phyloP scores from a whole-genome alignment of 331 rosid species.

The Arachis monticola region DNA sequence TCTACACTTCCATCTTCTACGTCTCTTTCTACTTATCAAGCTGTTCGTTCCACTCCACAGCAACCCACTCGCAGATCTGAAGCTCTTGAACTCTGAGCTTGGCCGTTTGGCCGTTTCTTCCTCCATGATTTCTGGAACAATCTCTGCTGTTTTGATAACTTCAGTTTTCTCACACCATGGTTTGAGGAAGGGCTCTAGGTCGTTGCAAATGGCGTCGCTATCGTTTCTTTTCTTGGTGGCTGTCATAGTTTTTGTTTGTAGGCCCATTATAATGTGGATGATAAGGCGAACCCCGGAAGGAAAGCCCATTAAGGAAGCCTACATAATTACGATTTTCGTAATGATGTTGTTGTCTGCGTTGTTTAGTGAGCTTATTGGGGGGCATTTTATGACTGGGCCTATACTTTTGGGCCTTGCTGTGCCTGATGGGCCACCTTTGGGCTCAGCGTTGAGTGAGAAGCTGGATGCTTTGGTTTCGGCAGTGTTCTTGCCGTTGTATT shows the following conservation, averaged over 20 bases:
- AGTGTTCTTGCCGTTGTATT: conserved; percentile 54
- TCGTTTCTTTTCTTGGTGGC: conserved; percentile 24
- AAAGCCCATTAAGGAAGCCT: conserved; percentile 38
- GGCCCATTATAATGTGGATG: conserved; percentile 63
- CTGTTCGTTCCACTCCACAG: conserved; percentile 55
- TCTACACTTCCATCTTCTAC: conserved; percentile 6
- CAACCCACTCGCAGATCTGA: conserved; percentile 50
- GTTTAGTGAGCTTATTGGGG: conserved; percentile 51
- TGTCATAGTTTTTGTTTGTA: conserved; percentile 26
- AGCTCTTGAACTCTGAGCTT: conserved; percentile 67
- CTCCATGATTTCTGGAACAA: conserved; percentile 51
- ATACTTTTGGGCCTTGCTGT: conserved; percentile 59
- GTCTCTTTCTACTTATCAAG: conserved; percentile 44
- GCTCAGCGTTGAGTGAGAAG: conserved; percentile 58
- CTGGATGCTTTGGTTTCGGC: conserved; percentile 43
- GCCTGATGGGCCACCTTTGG: conserved; percentile 75
- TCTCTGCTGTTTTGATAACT: not conserved
- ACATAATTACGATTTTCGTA: conserved; percentile 33
- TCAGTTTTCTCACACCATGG: not conserved
- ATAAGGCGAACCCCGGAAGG: conserved; percentile 36
- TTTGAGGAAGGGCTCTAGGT: rapidly evolving
- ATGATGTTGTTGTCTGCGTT: conserved; percentile 51
- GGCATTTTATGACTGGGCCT: conserved; percentile 54
- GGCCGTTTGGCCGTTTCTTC: conserved; percentile 61
- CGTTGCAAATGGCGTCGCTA: not conserved